Evolutionary conservation across 202 grass and related monocot species (phyloP).

Genomic region (Digitaria exilis): DNA sequence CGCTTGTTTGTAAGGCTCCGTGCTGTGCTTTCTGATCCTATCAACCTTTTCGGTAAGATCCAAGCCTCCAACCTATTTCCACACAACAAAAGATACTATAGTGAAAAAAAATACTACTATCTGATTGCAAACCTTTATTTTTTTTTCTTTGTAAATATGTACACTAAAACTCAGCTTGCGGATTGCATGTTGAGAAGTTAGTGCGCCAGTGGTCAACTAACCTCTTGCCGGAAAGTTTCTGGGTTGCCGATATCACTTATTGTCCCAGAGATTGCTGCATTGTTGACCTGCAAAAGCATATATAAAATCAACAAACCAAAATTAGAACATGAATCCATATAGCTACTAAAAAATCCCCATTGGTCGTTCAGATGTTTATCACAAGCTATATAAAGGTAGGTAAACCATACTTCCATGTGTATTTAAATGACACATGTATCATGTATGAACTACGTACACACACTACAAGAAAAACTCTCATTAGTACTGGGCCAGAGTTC

Average conservation of each 20-base stretch:
- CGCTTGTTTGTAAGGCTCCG: conserved; percentile 39
- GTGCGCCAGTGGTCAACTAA: neutral
- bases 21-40: neutral
- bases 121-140: neutral
- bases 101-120: neutral
- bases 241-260: neutral
- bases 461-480: too few species aligned
- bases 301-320: neutral
- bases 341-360: neutral
- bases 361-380: neutral
- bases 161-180: neutral
- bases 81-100: neutral
- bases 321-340: too few species aligned
- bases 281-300: conserved; percentile 21
- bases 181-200: too few species aligned
- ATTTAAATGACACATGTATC: neutral
- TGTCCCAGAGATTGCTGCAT: neutral
- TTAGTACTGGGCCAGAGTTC: too few species aligned
- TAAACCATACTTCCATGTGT: too few species aligned
- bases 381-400: neutral
- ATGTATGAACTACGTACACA: neutral
- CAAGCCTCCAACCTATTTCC: neutral
- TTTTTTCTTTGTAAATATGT: neutral
- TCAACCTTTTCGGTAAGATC: neutral
- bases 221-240: conserved; percentile 7